phyloP scores from a whole-genome alignment of 2,329 filamentous ascomycete species.

The Plectosphaerella cucumerina region DNA sequence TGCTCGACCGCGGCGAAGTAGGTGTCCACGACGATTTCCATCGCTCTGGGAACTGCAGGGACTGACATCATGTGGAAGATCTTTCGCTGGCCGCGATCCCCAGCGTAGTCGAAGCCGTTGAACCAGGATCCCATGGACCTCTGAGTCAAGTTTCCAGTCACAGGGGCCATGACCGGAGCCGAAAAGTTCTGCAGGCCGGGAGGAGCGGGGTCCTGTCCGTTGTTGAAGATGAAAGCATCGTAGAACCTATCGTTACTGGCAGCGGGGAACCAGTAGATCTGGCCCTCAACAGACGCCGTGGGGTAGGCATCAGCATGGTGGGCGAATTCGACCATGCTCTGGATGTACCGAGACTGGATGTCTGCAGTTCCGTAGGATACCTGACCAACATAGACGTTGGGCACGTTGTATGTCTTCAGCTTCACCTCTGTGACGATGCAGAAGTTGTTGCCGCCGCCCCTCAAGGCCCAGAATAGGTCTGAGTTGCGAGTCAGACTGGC shows the following conservation, averaged over 20 bases:
- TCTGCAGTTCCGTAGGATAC: constrained; percentile 5
- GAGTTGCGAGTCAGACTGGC: constrained; percentile 25
- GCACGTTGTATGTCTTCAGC: constrained; percentile 4
- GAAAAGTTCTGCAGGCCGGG: neutral
- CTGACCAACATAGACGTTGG: constrained; percentile 11
- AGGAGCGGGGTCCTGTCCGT: neutral
- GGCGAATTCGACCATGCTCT: neutral
- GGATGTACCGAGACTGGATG: constrained; percentile 21
- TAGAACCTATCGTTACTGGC: too few relatives aligned
- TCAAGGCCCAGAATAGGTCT: constrained; percentile 39
- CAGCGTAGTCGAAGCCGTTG: neutral
- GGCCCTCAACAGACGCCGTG: too few relatives aligned
- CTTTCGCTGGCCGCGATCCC: constrained; percentile 15
- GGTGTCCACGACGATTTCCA: neutral
- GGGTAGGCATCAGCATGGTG: neutral
- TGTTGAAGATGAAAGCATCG: neutral
- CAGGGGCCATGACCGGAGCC: constrained; percentile 3
- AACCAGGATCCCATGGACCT: constrained; percentile 13
- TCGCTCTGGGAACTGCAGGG: constrained; percentile 6
- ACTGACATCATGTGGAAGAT: constrained; percentile 14
- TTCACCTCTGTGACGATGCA: constrained; percentile 24
- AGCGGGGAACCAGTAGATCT: too few relatives aligned
- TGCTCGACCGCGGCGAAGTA: constrained; percentile 12
- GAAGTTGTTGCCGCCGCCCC: constrained; percentile 40
- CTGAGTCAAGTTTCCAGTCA: constrained; percentile 22